Conservation (phyloP, 805 yeast genomes). For the Saccharomycopsis selenospora region DNA sequence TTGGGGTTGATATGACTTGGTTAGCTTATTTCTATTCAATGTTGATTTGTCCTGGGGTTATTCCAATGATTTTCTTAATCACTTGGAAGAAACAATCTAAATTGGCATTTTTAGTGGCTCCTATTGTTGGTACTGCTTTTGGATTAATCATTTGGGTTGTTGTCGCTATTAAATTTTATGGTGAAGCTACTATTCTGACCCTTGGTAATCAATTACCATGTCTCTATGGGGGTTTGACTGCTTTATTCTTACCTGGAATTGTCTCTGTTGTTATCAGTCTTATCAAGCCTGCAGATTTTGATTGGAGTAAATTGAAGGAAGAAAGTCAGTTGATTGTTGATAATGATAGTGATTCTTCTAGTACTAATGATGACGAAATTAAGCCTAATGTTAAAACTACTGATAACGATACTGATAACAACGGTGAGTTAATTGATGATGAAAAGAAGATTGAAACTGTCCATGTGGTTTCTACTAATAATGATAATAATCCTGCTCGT, state of each 20-base stretch:
- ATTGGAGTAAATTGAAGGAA: slow-evolving; percentile 28
- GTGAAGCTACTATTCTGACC: slow-evolving; percentile 26
- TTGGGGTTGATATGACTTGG: slow-evolving; percentile 26
- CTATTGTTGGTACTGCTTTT: slow-evolving; percentile 28
- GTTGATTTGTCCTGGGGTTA: slow-evolving; percentile 35
- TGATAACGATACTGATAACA: not conserved
- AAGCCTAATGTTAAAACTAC: not conserved
- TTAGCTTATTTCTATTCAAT: slow-evolving; percentile 32
- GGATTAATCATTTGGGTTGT: slow-evolving; percentile 31
- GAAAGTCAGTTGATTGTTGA: slow-evolving; percentile 19
- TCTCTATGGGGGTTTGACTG: slow-evolving; percentile 31
- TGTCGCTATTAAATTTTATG: slow-evolving; percentile 28
- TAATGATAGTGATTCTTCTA: slow-evolving; percentile 3
- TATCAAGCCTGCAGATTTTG: slow-evolving; percentile 28
- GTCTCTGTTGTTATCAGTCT: slow-evolving; percentile 28
- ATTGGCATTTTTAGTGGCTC: slow-evolving; percentile 29
- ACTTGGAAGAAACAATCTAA: slow-evolving; percentile 31
- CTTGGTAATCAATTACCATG: slow-evolving; percentile 32
- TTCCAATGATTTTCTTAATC: slow-evolving; percentile 31
- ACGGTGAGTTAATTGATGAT: not conserved
- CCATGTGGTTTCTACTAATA: not conserved
- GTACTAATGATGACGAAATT: not conserved
- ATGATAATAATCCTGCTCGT: slow-evolving; percentile 9
- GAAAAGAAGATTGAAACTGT: slow-evolving; percentile 3
- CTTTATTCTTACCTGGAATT: slow-evolving; percentile 31